Evolutionary conservation across 2,329 filamentous ascomycete species (phyloP).

Genomic region (Pseudogymnoascus sp.): DNA sequence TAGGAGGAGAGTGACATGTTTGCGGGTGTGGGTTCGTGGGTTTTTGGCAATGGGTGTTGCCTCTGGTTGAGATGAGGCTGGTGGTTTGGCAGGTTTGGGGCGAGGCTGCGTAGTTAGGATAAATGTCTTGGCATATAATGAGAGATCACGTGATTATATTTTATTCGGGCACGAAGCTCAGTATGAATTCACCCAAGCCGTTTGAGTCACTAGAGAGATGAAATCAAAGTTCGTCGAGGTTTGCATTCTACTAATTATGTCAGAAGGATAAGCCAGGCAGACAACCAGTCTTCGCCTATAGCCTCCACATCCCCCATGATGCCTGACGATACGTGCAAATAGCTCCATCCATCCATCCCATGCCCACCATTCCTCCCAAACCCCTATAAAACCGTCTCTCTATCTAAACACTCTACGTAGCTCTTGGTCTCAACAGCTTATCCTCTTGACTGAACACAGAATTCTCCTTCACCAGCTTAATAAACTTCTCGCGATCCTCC

Average conservation of each 20-base stretch:
- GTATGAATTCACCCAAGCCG: background rate
- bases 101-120: background rate
- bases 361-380: background rate
- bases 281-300: background rate
- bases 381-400: background rate
- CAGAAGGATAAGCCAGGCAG: slow-evolving; percentile 1
- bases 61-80: background rate
- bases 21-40: slow-evolving; percentile 4
- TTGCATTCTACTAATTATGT: slow-evolving; percentile 3
- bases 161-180: background rate
- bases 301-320: background rate
- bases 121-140: background rate
- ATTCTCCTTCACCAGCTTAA: slow-evolving; percentile 49
- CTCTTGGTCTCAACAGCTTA: slow-evolving; percentile 38
- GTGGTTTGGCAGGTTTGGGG: background rate
- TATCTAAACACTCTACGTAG: slow-evolving; percentile 5
- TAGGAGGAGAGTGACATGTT: slow-evolving; percentile 68
- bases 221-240: background rate
- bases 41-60: background rate
- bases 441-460: slow-evolving; percentile 43
- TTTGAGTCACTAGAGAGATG: background rate
- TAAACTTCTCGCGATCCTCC: slow-evolving; percentile 48
- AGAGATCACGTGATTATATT: background rate
- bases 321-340: background rate
- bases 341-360: background rate